A percentile compares a stretch with the other conserved stretches of the same genome.
phyloP scores from a whole-genome alignment of 2,329 filamentous ascomycete genomes.

The Hypoxylon sp. region DNA sequence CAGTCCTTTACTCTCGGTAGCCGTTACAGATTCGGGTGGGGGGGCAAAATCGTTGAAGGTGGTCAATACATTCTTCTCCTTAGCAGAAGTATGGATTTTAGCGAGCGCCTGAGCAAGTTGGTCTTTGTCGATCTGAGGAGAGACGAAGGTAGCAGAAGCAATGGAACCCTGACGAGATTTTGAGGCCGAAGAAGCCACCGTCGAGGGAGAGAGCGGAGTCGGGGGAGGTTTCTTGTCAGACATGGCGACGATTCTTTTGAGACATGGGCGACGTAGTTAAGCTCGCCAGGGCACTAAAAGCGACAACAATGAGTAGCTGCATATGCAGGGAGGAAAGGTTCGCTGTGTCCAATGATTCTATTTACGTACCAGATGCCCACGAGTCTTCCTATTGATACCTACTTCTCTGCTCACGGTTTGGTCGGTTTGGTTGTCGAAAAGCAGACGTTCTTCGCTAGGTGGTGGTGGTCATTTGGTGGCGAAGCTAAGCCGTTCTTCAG shows the following conservation, averaged over 20 bases:
- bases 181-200: slow-evolving; percentile 50
- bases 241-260: slow-evolving; percentile 47
- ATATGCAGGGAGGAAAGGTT: slow-evolving; percentile 1
- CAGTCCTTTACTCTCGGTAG: slow-evolving; percentile 77
- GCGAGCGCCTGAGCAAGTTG: slow-evolving; percentile 84
- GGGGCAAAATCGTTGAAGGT: slow-evolving; percentile 94
- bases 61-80: slow-evolving; percentile 85
- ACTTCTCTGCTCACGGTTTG: neutral
- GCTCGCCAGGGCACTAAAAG: slow-evolving; percentile 14
- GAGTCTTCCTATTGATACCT: neutral
- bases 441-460: slow-evolving; percentile 10
- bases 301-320: slow-evolving; percentile 10
- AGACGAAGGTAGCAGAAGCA: slow-evolving; percentile 62
- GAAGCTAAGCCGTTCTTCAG: neutral
- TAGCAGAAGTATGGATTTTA: slow-evolving; percentile 91
- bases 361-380: slow-evolving; percentile 11
- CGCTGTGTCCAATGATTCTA: neutral
- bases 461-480: slow-evolving; percentile 20
- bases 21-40: slow-evolving; percentile 71
- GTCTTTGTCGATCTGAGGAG: slow-evolving; percentile 75
- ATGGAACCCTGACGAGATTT: slow-evolving; percentile 59
- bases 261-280: slow-evolving; percentile 30
- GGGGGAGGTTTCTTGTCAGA: slow-evolving; percentile 52
- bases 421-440: slow-evolving; percentile 8
- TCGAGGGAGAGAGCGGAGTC: slow-evolving; percentile 57